These are phyloP conservation scores for Aureobasidium sp. DNA, from an alignment of 2,329 filamentous ascomycete genomes.

Conservation along the genomic window DNA sequence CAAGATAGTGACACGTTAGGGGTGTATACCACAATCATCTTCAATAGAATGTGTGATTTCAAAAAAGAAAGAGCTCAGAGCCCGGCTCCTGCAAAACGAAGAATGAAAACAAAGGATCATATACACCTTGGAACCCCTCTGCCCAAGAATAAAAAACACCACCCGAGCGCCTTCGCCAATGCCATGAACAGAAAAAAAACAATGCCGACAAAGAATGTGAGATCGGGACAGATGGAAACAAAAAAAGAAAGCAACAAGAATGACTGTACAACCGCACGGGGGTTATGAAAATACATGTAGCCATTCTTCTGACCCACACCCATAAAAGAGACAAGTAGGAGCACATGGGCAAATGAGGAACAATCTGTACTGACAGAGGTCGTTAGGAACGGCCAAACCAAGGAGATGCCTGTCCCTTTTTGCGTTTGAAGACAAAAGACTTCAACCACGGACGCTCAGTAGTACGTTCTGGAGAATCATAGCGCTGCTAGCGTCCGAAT, in stretches of 20 bases:
- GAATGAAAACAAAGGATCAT: neutral
- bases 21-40: no score
- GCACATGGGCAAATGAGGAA: neutral
- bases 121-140: neutral
- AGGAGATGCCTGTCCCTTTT: neutral
- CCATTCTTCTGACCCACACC: neutral
- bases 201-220: neutral
- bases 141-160: neutral
- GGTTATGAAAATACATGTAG: neutral
- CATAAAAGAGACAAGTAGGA: neutral
- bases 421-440: neutral
- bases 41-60: neutral
- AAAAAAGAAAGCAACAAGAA: neutral
- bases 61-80: neutral
- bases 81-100: neutral
- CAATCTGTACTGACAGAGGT: neutral
- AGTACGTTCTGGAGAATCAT: neutral
- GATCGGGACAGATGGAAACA: neutral
- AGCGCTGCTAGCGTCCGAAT: conserved; percentile 9
- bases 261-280: neutral
- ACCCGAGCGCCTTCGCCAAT: conserved; percentile 8
- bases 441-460: neutral
- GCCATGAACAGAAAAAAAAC: neutral
- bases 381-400: neutral
- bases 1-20: no score